phyloP scores from a whole-genome alignment of 2,329 filamentous ascomycete species.

The Paraconiothyrium sp. region DNA sequence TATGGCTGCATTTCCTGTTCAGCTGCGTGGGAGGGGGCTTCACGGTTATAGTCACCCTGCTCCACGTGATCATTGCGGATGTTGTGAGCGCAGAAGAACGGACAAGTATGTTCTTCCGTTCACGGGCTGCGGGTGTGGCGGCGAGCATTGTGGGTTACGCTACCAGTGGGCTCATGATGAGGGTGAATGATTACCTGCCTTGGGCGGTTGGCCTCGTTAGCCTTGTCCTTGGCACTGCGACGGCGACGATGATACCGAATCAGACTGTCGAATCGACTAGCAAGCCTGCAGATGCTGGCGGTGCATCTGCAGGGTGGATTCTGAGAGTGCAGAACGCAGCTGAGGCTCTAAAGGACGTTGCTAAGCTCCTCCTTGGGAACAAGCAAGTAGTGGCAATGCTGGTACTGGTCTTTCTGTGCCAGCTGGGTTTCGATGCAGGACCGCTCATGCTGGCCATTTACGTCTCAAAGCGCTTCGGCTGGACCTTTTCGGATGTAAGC shows the following conservation, averaged over 20 bases:
- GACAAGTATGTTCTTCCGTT: conserved; percentile 27
- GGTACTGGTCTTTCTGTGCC: conserved; percentile 25
- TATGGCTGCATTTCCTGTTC: conserved; percentile 31
- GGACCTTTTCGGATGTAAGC: conserved; percentile 31
- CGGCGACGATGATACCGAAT: conserved; percentile 22
- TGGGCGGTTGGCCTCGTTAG: conserved; percentile 24
- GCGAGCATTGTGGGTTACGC: conserved; percentile 30
- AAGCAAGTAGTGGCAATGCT: conserved; percentile 24
- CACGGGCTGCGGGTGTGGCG: conserved; percentile 26
- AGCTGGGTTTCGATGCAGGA: conserved; percentile 30
- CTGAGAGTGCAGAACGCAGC: background rate
- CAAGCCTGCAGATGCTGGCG: background rate
- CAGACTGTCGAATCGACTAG: conserved; percentile 11
- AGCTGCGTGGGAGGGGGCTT: conserved; percentile 26
- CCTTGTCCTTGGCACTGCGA: conserved; percentile 15
- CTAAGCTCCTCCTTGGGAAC: conserved; percentile 19
- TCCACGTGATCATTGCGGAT: conserved; percentile 32
- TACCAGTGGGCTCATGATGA: conserved; percentile 26
- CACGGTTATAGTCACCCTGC: conserved; percentile 26
- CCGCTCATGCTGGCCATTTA: conserved; percentile 30
- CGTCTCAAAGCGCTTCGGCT: conserved; percentile 29
- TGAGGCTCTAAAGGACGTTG: conserved; percentile 5
- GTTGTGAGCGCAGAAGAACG: conserved; percentile 26
- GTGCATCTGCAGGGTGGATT: background rate
- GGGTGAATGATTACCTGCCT: conserved; percentile 18